Conservation (phyloP, 129 eudicot genomes). For the Lactuca saligna region DNA sequence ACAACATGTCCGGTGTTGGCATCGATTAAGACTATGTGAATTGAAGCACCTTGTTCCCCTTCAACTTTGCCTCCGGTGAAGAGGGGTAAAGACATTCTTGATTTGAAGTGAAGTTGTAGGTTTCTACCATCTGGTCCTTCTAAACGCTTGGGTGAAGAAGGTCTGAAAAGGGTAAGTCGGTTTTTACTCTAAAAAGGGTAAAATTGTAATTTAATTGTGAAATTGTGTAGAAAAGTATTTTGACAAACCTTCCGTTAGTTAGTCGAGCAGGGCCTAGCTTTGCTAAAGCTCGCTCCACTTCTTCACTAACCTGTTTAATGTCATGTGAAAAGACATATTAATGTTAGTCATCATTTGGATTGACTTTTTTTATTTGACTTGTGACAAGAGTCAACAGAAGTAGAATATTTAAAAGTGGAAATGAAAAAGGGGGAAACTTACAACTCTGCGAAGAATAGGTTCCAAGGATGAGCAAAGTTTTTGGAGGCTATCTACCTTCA, state of each 20-base stretch:
- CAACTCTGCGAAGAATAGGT: constrained; percentile 97
- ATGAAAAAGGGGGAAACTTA: constrained; percentile 34
- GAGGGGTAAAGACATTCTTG: constrained; percentile 79
- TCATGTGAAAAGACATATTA: constrained; percentile 12
- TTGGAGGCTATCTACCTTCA: constrained; percentile 89
- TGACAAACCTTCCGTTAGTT: constrained; percentile 63
- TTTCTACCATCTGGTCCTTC: constrained; percentile 91
- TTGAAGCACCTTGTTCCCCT: constrained; percentile 91
- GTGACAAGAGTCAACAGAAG: background rate
- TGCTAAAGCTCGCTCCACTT: constrained; percentile 94
- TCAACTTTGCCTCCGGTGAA: constrained; percentile 96
- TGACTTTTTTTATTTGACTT: background rate
- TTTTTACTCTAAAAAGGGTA: background rate
- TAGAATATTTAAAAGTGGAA: background rate
- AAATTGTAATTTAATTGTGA: background rate
- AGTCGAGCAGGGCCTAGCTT: constrained; percentile 80
- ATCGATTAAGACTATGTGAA: constrained; percentile 73
- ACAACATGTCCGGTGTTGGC: constrained; percentile 63
- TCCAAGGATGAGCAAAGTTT: constrained; percentile 96
- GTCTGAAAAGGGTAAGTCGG: constrained; percentile 33
- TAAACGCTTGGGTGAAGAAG: constrained; percentile 74
- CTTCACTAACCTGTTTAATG: constrained; percentile 76
- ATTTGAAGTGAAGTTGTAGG: constrained; percentile 70
- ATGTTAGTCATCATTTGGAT: background rate
- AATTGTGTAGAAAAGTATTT: constrained; percentile 7